Evolutionary conservation across 306 rosid species (phyloP).

Genomic region (Prinsepia uniflora): DNA sequence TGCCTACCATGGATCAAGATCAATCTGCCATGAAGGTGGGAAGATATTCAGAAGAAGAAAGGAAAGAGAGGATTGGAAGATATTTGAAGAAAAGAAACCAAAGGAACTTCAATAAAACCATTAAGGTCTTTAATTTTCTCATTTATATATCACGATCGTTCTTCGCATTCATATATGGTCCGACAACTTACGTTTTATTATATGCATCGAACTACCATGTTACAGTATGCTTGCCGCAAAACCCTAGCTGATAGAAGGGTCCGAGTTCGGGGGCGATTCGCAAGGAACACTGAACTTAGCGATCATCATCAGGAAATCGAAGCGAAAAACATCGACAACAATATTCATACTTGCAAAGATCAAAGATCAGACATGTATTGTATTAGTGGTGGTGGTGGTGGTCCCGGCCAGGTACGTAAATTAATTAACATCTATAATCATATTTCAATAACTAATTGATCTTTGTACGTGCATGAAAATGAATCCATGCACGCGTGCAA

Average conservation of each 20-base stretch:
- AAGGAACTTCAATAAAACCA: constrained; percentile 84
- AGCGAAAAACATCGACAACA: constrained; percentile 29
- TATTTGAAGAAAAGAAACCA: constrained; percentile 94
- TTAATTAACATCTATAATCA: neutral
- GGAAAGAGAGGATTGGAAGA: constrained; percentile 77
- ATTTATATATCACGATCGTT: neutral
- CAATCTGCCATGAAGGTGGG: constrained; percentile 59
- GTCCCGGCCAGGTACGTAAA: constrained; percentile 45
- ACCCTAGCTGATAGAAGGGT: constrained; percentile 90
- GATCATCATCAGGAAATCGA: constrained; percentile 33
- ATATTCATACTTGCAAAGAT: constrained; percentile 22
- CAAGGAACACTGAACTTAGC: constrained; percentile 60
- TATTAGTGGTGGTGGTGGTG: constrained; percentile 23
- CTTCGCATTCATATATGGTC: too few relatives aligned
- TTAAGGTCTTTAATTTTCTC: constrained; percentile 21
- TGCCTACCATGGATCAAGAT: constrained; percentile 49
- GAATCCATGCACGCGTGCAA: neutral
- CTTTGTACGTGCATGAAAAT: neutral
- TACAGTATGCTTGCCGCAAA: constrained; percentile 94
- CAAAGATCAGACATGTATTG: constrained; percentile 26
- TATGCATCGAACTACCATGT: neutral
- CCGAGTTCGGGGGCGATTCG: constrained; percentile 95
- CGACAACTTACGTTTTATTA: too few relatives aligned
- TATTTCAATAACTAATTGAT: neutral
- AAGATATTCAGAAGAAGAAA: constrained; percentile 86